phyloP scores from a whole-genome alignment of 2,329 filamentous ascomycete genomes.

The Colletotrichum cuscutae region DNA sequence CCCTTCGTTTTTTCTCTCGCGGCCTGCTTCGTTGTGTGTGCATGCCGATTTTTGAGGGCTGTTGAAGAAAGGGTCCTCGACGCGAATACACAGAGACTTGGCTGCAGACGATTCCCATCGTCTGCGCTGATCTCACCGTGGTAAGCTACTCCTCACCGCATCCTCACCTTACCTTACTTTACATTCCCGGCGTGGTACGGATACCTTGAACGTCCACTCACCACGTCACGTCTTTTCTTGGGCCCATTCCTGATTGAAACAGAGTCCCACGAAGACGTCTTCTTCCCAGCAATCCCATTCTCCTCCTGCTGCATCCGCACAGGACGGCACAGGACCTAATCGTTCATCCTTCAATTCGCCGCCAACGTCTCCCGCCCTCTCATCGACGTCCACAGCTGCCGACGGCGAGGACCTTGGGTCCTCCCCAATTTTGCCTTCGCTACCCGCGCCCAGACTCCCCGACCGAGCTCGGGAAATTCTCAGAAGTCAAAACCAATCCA shows the following conservation, averaged over 20 bases:
- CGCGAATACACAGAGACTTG: slow-evolving; percentile 58
- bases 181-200: slow-evolving; percentile 1
- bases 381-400: slow-evolving; percentile 71
- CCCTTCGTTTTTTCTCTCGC: slow-evolving; percentile 1
- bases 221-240: slow-evolving; percentile 29
- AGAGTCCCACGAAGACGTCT: slow-evolving; percentile 65
- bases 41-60: slow-evolving; percentile 22
- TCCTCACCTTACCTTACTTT: slow-evolving; percentile 15
- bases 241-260: slow-evolving; percentile 27
- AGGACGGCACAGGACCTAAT: slow-evolving; percentile 61
- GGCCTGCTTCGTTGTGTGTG: slow-evolving; percentile 22
- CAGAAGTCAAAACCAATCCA: slow-evolving; percentile 58
- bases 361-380: slow-evolving; percentile 68
- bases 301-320: slow-evolving; percentile 71
- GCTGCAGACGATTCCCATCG: slow-evolving; percentile 67
- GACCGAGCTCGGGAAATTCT: slow-evolving; percentile 65
- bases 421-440: slow-evolving; percentile 68
- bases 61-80: slow-evolving; percentile 36
- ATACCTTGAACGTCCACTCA: slow-evolving; percentile 1
- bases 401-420: slow-evolving; percentile 63
- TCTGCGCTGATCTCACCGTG: slow-evolving; percentile 71
- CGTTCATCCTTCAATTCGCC: slow-evolving; percentile 48
- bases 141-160: slow-evolving; percentile 48
- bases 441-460: slow-evolving; percentile 68
- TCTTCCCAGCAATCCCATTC: slow-evolving; percentile 58